Percentiles rank a stretch among this genome's conserved stretches.
Conservation (phyloP, 2,329 filamentous ascomycete species). For the Apiospora hydei region DNA sequence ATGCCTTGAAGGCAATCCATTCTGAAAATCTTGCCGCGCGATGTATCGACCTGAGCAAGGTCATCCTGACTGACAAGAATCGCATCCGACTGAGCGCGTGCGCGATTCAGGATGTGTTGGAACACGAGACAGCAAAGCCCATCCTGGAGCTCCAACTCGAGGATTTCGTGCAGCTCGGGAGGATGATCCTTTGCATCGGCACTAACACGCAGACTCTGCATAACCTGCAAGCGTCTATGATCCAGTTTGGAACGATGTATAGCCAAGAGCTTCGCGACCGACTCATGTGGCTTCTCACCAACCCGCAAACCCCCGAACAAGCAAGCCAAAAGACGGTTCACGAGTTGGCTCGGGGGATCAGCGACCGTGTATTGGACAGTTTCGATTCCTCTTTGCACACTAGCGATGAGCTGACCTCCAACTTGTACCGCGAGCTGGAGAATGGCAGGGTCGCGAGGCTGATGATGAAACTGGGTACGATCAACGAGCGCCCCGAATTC, state of each 20-base stretch:
- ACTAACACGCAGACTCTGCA: conserved; percentile 68
- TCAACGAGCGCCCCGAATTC: conserved; percentile 90
- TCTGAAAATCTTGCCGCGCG: conserved; percentile 81
- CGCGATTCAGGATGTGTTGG: conserved; percentile 86
- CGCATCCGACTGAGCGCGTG: conserved; percentile 88
- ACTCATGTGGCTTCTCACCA: conserved; percentile 81
- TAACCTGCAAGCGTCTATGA: conserved; percentile 75
- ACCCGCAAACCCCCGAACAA: conserved; percentile 54
- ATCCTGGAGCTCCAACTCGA: conserved; percentile 83
- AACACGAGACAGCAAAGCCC: conserved; percentile 75
- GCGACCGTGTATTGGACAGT: conserved; percentile 75
- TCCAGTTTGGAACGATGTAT: conserved; percentile 79
- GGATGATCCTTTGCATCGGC: conserved; percentile 82
- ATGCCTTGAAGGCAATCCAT: conserved; percentile 87
- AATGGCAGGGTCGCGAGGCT: conserved; percentile 86
- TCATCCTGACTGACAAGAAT: conserved; percentile 89
- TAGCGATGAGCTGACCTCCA: conserved; percentile 75
- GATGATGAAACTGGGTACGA: conserved; percentile 80
- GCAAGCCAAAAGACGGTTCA: conserved; percentile 74
- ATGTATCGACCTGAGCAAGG: conserved; percentile 85
- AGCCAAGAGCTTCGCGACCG: conserved; percentile 80
- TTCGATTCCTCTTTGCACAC: conserved; percentile 83
- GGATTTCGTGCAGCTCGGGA: conserved; percentile 85
- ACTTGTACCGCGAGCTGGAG: conserved; percentile 83
- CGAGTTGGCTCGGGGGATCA: conserved; percentile 79